A percentile compares a stretch with the other conserved stretches of the same genome.
These are phyloP conservation scores for Panaeolus papilionaceus DNA, from an alignment of 768 basidiomycete species.

Conservation along the genomic window DNA sequence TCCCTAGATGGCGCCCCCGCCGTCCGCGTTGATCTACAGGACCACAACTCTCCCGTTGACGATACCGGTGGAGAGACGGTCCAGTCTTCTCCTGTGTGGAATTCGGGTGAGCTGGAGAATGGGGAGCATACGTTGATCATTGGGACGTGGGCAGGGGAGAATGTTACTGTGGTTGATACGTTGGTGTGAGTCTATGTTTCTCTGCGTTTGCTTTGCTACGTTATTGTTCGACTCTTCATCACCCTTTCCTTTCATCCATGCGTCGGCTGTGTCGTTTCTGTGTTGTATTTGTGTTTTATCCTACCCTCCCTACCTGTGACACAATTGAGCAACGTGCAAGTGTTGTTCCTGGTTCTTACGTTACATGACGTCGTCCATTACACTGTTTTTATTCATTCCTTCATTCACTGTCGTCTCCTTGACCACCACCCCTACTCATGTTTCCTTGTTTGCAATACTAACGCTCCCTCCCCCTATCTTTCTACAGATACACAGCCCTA, in stretches of 20 bases:
- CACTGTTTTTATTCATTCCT: too few relatives aligned
- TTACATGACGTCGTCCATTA: too few relatives aligned
- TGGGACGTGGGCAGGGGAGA: background rate
- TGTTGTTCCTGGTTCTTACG: too few relatives aligned
- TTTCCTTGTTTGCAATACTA: too few relatives aligned
- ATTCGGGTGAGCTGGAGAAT: background rate
- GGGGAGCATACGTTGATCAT: background rate
- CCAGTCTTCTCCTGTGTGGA: background rate
- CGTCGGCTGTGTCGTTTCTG: too few relatives aligned
- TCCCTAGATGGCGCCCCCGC: background rate
- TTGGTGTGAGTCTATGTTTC: background rate
- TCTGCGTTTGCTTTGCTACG: background rate
- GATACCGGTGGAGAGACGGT: background rate
- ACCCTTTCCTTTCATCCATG: too few relatives aligned
- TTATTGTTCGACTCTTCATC: background rate
- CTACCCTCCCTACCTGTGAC: too few relatives aligned
- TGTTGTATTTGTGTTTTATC: too few relatives aligned
- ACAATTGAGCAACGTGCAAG: too few relatives aligned
- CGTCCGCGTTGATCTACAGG: background rate
- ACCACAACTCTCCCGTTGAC: background rate
- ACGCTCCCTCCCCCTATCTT: too few relatives aligned
- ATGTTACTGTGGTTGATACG: background rate
- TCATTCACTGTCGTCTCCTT: too few relatives aligned
- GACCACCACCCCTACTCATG: too few relatives aligned
- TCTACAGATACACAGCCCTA: background rate